A percentile compares a stretch with the other conserved stretches of the same genome.
Conservation (phyloP, 2,329 filamentous ascomycete genomes). For the Alternaria panax region DNA sequence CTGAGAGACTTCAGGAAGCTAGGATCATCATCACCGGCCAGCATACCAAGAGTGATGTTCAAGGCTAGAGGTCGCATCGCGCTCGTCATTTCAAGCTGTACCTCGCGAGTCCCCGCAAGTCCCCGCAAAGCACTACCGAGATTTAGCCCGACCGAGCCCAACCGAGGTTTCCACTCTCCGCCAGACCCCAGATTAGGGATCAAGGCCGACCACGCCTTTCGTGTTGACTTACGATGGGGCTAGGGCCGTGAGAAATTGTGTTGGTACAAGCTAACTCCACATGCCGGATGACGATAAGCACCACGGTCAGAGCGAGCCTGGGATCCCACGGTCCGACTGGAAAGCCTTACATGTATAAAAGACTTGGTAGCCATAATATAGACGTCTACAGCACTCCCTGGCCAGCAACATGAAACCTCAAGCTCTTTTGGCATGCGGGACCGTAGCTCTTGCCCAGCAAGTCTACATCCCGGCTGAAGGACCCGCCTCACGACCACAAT, state of each 20-base stretch:
- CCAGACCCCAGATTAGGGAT: not conserved
- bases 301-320: not conserved
- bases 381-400: not conserved
- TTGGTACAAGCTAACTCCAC: not conserved
- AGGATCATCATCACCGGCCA: not conserved
- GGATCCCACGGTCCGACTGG: not conserved
- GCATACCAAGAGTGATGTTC: not conserved
- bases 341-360: not conserved
- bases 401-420: slow-evolving; percentile 22
- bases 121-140: slow-evolving; percentile 8
- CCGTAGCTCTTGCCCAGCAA: slow-evolving; percentile 41
- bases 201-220: not conserved
- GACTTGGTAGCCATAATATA: not conserved
- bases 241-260: not conserved
- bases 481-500: slow-evolving; percentile 38
- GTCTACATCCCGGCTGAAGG: slow-evolving; percentile 46
- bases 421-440: slow-evolving; percentile 12
- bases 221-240: not conserved
- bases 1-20: not conserved
- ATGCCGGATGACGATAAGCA: slow-evolving; percentile 5
- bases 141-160: slow-evolving; percentile 2
- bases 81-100: not conserved
- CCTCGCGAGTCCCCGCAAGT: slow-evolving; percentile 6
- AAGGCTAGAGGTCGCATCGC: not conserved
- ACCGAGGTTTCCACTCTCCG: not conserved